These are phyloP conservation scores for Schizothecium vesticola DNA, from an alignment of 495 filamentous ascomycete genomes.

Conservation along the genomic window DNA sequence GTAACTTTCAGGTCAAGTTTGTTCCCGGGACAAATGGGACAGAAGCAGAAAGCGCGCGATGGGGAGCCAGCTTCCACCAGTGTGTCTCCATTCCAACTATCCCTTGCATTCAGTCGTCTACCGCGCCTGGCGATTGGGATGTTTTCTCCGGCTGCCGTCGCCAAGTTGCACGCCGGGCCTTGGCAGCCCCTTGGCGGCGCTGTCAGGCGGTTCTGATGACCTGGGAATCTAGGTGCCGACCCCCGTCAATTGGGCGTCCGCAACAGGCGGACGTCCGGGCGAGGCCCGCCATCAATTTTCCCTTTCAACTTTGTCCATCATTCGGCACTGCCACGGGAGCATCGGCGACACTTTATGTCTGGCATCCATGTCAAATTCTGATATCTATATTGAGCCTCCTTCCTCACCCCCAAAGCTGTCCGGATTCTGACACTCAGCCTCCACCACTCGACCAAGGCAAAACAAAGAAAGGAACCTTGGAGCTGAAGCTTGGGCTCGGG, in stretches of 20 bases:
- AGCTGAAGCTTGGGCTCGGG: not conserved
- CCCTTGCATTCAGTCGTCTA: not conserved
- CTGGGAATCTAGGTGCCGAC: not conserved
- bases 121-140: not conserved
- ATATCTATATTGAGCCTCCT: not conserved
- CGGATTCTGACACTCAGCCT: not conserved
- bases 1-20: not conserved
- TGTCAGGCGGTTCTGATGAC: conserved; percentile 12
- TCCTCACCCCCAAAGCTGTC: not conserved
- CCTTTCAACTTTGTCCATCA: not conserved
- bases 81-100: not conserved
- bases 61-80: not conserved
- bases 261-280: conserved; percentile 6
- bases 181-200: conserved; percentile 17
- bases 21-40: not conserved
- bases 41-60: not conserved
- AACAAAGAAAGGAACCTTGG: not conserved
- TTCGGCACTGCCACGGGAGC: not conserved
- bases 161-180: conserved; percentile 17
- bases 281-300: not conserved
- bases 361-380: not conserved
- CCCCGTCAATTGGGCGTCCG: conserved; percentile 9
- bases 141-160: conserved; percentile 19
- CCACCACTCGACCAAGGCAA: not conserved
- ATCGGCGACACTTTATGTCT: not conserved